Percentiles rank a stretch among this genome's conserved stretches.
Conservation (phyloP, 192 early-diverging fungal genomes). For the Coemansia sp. region DNA sequence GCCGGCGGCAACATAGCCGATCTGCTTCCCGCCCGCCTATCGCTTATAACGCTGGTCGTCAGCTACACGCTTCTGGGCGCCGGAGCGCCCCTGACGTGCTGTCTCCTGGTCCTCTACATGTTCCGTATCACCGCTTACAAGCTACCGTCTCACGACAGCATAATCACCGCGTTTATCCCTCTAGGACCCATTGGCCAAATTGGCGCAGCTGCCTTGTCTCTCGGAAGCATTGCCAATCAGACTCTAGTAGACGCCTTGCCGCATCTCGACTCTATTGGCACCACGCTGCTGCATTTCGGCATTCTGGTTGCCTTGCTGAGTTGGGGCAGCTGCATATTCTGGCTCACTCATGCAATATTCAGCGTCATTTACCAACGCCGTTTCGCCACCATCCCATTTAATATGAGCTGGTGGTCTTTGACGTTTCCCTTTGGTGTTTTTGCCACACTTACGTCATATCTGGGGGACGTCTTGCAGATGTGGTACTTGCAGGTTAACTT, state of each 20-base stretch:
- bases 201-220: constrained; percentile 24
- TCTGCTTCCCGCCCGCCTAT: constrained; percentile 11
- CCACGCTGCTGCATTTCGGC: constrained; percentile 11
- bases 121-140: constrained; percentile 44
- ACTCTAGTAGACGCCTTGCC: constrained; percentile 5
- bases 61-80: constrained; percentile 46
- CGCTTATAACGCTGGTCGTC: constrained; percentile 6
- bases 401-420: constrained; percentile 55
- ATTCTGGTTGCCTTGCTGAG: constrained; percentile 24
- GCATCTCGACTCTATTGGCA: constrained; percentile 8
- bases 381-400: constrained; percentile 32
- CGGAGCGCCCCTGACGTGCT: constrained; percentile 40
- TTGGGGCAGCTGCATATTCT: constrained; percentile 49
- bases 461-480: constrained; percentile 21
- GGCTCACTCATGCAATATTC: constrained; percentile 30
- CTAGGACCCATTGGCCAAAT: constrained; percentile 50
- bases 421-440: constrained; percentile 54
- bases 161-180: constrained; percentile 52
- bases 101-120: constrained; percentile 47
- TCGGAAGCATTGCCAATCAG: constrained; percentile 15
- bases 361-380: constrained; percentile 25
- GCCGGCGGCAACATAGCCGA: constrained; percentile 37
- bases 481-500: constrained; percentile 15
- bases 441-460: constrained; percentile 15
- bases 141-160: constrained; percentile 40